Evolutionary conservation across 306 rosid genomes (phyloP), one percentile per base, ranked within the genome.

Genomic region (Gleditsia sinensis): DNA sequence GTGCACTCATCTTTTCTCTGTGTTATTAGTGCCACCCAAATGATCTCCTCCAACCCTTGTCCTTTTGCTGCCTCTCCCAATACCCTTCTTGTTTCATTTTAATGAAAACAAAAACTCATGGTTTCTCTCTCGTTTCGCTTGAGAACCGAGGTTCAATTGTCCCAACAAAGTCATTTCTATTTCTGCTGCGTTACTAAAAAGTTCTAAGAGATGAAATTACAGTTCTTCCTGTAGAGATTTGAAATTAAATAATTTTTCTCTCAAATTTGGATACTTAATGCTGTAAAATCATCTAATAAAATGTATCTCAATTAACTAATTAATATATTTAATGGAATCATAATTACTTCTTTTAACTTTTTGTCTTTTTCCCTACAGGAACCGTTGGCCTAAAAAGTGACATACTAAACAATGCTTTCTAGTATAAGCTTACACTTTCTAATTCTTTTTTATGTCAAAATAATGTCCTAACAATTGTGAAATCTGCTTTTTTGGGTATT

Each of bases 331-430:
- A n/a, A 34, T 61, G 0, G 48, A 24, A 61, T 37, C 55, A 77
- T 61, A 25, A 69, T 77, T 36, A 28, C 45, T 69, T 27, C 3
- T 68, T n/a, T 58, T 57, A 12, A 33, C 28, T 30, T 40, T 53
- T 13, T 19, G 25, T 34, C 16, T 69, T 59, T 57, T 48, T 11
- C 20, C 57, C 14, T n/a, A 58, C 25, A 30, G 69, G 71, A 57
- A 40, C 70, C 24, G 30, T 72, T 72, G 67, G 67, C 62, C 75
- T 51, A 63, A 61, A 76, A 75, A 74, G 59, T 62, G 42, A 51
- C 75, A 72, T 76, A 42, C 80, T 59, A 25, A 72, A 82, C 19
- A 67, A 53, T 67, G 65, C 20, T 75, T 73, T 70, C 16, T 13
- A 21, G 28, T 70, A 66, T 9, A 64, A 71, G 33, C 80, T 64